Conservation (phyloP, 345 rosid species). For the Durio zibethinus region DNA sequence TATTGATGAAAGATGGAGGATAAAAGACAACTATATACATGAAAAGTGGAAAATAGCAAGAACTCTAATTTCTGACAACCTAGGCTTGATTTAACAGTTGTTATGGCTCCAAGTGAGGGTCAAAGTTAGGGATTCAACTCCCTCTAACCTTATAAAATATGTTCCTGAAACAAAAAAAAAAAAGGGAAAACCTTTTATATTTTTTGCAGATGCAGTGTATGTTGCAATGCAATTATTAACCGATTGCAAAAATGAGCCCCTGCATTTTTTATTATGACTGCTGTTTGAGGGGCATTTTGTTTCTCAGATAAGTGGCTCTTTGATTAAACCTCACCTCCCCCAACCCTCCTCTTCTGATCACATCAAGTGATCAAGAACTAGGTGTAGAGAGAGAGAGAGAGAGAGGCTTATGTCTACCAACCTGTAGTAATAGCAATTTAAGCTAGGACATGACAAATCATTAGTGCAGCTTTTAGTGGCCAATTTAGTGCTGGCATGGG, state of each 20-base stretch:
- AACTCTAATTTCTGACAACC: background rate
- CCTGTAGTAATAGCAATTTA: background rate
- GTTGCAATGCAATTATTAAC: too few relatives aligned
- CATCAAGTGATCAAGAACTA: too few relatives aligned
- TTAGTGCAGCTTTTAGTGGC: background rate
- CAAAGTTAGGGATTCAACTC: background rate
- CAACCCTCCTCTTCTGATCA: too few relatives aligned
- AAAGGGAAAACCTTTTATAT: too few relatives aligned
- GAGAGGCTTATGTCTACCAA: background rate
- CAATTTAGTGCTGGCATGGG: background rate
- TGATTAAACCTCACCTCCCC: too few relatives aligned
- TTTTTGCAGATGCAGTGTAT: too few relatives aligned
- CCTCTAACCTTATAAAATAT: background rate
- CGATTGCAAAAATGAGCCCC: too few relatives aligned
- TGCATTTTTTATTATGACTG: too few relatives aligned
- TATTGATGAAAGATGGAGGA: background rate
- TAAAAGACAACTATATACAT: background rate
- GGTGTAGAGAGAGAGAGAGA: background rate
- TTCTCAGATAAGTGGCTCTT: too few relatives aligned
- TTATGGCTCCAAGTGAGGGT: background rate
- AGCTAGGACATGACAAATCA: background rate
- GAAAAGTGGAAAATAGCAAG: background rate
- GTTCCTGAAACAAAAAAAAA: too few relatives aligned
- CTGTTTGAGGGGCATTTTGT: too few relatives aligned
- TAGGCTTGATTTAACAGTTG: background rate